phyloP scores from a whole-genome alignment of 140 eudicot genomes.

The Senecio squalidus region DNA sequence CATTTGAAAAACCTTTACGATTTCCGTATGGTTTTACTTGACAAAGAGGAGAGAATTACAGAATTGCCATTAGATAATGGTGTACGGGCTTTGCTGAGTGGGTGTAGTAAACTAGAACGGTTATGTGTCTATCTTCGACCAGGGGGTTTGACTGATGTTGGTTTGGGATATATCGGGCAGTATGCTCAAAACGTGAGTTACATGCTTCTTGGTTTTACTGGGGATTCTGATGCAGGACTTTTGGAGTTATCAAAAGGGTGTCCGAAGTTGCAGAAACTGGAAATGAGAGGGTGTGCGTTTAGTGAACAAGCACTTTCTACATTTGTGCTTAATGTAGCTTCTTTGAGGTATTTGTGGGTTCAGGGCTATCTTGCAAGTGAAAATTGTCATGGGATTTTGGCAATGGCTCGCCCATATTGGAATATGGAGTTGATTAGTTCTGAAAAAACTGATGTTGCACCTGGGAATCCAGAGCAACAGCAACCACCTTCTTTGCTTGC shows the following conservation, averaged over 20 bases:
- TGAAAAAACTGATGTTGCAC: constrained; percentile 1
- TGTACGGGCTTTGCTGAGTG: constrained; percentile 43
- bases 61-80: constrained; percentile 66
- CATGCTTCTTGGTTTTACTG: constrained; percentile 64
- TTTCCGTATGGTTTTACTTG: constrained; percentile 54
- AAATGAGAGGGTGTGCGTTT: constrained; percentile 58
- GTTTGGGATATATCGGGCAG: constrained; percentile 45
- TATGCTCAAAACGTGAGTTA: constrained; percentile 41
- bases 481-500: constrained; percentile 45
- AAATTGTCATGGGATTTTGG: constrained; percentile 30
- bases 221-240: constrained; percentile 54
- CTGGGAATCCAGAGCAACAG: neutral
- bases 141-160: constrained; percentile 52
- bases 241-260: constrained; percentile 51
- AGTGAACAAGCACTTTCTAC: constrained; percentile 43
- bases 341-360: constrained; percentile 65
- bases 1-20: constrained; percentile 46
- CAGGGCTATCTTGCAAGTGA: constrained; percentile 43
- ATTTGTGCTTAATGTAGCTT: constrained; percentile 37
- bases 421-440: constrained; percentile 58
- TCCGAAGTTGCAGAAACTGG: constrained; percentile 55
- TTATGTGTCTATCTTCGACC: constrained; percentile 51
- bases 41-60: constrained; percentile 33
- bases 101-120: constrained; percentile 40
- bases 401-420: constrained; percentile 63